Evolutionary conservation across 2,329 filamentous ascomycete species (phyloP).

Genomic region (Nakataea oryzae): DNA sequence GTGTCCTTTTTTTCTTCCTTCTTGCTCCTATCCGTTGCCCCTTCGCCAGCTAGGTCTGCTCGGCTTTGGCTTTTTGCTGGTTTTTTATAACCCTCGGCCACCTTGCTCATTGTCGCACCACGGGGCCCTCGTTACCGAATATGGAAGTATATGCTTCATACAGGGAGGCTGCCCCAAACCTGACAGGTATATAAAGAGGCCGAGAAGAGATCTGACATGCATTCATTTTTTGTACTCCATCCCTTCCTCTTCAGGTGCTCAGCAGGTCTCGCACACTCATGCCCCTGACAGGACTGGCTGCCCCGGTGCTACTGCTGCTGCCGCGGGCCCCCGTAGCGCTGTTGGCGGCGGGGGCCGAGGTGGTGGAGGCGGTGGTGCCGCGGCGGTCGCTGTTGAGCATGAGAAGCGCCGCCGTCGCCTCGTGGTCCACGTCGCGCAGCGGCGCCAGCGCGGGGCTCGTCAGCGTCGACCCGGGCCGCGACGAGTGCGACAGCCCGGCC

Average conservation of each 20-base stretch:
- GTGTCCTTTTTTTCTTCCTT: neutral
- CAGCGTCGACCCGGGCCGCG: conserved; percentile 38
- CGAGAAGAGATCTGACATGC: no score
- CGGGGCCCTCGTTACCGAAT: neutral
- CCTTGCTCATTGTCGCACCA: neutral
- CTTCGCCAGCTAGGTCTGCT: neutral
- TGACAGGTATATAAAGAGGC: neutral
- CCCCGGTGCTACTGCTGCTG: conserved; percentile 29
- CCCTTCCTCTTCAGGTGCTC: conserved; percentile 28
- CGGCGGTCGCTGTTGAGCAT: conserved; percentile 80
- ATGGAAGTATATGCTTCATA: neutral
- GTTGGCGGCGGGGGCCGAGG: conserved; percentile 9
- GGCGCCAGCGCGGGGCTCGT: conserved; percentile 49
- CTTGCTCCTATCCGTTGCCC: no score
- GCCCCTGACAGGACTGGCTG: conserved; percentile 20
- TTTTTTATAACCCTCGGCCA: neutral
- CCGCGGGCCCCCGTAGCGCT: conserved; percentile 8
- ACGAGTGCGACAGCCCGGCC: conserved; percentile 13
- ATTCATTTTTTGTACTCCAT: neutral
- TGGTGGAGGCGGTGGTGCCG: conserved; percentile 23
- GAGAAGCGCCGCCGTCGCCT: conserved; percentile 74
- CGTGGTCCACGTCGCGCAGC: conserved; percentile 54
- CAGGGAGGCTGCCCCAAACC: neutral
- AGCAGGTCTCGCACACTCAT: conserved; percentile 45
- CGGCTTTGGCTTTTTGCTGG: neutral